Conservation (phyloP, 331 rosid genomes). For the Cydonia oblonga region DNA sequence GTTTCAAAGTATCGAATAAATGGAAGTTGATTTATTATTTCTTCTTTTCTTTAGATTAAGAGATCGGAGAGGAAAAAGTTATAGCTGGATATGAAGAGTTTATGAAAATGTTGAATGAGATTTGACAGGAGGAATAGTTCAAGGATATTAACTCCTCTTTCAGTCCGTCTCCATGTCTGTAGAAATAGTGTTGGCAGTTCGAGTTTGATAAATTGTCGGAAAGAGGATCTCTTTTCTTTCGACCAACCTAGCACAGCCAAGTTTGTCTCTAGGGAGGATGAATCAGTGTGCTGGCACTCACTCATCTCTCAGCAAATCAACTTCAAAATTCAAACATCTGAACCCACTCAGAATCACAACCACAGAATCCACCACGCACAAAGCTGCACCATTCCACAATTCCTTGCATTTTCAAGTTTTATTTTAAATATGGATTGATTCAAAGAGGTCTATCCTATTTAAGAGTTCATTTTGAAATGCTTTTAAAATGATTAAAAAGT, state of each 20-base stretch:
- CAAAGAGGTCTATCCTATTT: background rate
- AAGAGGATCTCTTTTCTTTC: constrained; percentile 21
- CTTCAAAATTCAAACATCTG: background rate
- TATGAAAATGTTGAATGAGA: background rate
- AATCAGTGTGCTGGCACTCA: constrained; percentile 44
- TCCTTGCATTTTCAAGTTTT: background rate
- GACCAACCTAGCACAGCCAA: constrained; percentile 27
- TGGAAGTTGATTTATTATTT: background rate
- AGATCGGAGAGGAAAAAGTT: background rate
- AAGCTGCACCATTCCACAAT: background rate
- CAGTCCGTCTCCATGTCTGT: constrained; percentile 16
- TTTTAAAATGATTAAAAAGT: too few relatives aligned
- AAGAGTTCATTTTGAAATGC: too few relatives aligned
- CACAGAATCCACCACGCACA: background rate
- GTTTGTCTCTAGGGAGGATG: constrained; percentile 54
- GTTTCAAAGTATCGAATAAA: background rate
- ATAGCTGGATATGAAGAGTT: background rate
- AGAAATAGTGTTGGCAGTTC: constrained; percentile 18
- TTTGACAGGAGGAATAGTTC: constrained; percentile 8
- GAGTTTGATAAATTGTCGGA: constrained; percentile 15
- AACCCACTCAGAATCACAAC: constrained; percentile 12
- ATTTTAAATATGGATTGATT: background rate
- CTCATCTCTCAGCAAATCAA: constrained; percentile 9
- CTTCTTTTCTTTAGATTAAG: background rate
- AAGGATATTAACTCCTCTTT: background rate